Evolutionary conservation across 257 asterid genomes (phyloP).

Genomic region (Phtheirospermum japonicum): DNA sequence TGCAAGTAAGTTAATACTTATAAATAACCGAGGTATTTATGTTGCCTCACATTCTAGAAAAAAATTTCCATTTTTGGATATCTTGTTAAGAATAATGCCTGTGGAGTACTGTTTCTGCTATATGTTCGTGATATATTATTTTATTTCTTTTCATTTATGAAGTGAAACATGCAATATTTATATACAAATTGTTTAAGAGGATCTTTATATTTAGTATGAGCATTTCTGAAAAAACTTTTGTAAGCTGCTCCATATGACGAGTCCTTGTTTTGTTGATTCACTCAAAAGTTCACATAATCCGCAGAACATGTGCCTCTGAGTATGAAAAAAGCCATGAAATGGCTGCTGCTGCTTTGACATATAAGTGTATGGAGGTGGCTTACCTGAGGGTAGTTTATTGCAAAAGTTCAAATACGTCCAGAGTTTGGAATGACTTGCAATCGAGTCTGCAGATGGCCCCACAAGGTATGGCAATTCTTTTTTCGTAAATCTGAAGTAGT

Average conservation of each 20-base stretch:
- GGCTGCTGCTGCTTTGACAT: slow-evolving; percentile 87
- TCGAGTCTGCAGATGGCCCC: slow-evolving; percentile 64
- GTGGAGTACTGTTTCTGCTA: slow-evolving; percentile 9
- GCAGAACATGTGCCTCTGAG: slow-evolving; percentile 77
- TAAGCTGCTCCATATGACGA: too few relatives aligned
- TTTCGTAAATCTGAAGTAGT: neutral
- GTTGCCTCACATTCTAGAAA: slow-evolving; percentile 11
- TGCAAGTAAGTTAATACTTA: slow-evolving; percentile 60
- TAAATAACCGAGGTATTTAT: slow-evolving; percentile 16
- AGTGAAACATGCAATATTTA: neutral
- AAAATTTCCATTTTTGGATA: slow-evolving; percentile 3
- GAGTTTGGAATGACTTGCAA: slow-evolving; percentile 62
- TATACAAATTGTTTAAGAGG: slow-evolving; percentile 3
- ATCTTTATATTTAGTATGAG: neutral
- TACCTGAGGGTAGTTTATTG: slow-evolving; percentile 69
- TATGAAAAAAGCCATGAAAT: slow-evolving; percentile 66
- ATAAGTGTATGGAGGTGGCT: slow-evolving; percentile 90
- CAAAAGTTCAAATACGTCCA: slow-evolving; percentile 50
- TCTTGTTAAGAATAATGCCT: slow-evolving; percentile 19
- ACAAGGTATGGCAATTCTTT: slow-evolving; percentile 48
- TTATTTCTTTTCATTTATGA: neutral
- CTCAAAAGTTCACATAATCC: slow-evolving; percentile 30
- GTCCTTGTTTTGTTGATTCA: slow-evolving; percentile 25
- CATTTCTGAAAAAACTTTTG: too few relatives aligned
- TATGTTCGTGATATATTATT: neutral